phyloP scores from a whole-genome alignment of 805 yeast genomes.

The Blastobotrys chiropterorum region DNA sequence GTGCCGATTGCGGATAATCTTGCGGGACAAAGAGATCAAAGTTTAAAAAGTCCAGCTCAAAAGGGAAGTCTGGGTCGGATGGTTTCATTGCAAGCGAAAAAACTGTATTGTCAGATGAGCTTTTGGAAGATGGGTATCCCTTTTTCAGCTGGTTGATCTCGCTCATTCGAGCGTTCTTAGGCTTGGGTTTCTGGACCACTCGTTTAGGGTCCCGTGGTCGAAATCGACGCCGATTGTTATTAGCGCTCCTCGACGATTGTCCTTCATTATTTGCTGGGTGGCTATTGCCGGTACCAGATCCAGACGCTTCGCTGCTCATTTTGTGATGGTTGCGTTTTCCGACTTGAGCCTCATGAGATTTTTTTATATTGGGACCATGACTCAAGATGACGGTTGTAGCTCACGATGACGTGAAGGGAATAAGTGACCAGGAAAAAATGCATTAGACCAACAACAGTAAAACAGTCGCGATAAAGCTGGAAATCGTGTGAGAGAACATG shows the following conservation, averaged over 20 bases:
- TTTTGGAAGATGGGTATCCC: slow-evolving; percentile 10
- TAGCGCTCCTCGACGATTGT: not conserved
- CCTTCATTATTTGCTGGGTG: not conserved
- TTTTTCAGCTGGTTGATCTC: slow-evolving; percentile 15
- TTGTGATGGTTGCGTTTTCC: not conserved
- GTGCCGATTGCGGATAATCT: slow-evolving; percentile 46
- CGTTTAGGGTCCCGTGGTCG: slow-evolving; percentile 4
- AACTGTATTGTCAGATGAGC: slow-evolving; percentile 1
- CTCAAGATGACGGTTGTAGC: not conserved
- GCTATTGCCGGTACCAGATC: not conserved
- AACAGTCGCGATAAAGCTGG: no score
- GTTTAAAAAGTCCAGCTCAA: slow-evolving; percentile 48
- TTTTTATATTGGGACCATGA: not conserved
- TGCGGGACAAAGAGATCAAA: slow-evolving; percentile 50
- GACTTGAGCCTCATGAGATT: not conserved
- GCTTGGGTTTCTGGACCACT: slow-evolving; percentile 12
- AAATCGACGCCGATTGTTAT: slow-evolving; percentile 4
- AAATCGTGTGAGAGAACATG: no score
- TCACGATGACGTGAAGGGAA: no score
- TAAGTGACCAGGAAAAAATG: no score
- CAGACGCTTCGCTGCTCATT: not conserved
- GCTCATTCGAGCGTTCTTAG: slow-evolving; percentile 6
- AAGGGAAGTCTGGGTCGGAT: slow-evolving; percentile 70
- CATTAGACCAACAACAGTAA: no score
- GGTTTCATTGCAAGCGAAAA: slow-evolving; percentile 34